Percentiles rank a stretch among this genome's conserved stretches.
These are phyloP conservation scores for Zopfochytrium polystomum DNA, from an alignment of 371 early-diverging fungal genomes.

Conservation along the genomic window DNA sequence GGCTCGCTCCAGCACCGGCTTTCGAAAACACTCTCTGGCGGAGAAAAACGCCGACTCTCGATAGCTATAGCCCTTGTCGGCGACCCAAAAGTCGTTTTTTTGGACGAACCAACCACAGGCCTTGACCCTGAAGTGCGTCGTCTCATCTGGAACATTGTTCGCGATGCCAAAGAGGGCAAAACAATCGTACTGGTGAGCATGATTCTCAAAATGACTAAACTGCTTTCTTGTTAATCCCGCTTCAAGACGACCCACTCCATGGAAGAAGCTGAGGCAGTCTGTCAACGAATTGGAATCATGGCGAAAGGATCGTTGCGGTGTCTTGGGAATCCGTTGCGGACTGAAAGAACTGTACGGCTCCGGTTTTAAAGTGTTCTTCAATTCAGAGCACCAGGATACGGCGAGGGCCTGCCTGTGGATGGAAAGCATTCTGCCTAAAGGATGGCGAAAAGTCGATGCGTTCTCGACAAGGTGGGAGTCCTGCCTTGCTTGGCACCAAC, in stretches of 20 bases:
- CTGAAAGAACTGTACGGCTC: slow-evolving; percentile 69
- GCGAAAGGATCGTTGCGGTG: slow-evolving; percentile 68
- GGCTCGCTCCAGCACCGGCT: slow-evolving; percentile 10
- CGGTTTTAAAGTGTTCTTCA: slow-evolving; percentile 65
- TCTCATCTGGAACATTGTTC: no score
- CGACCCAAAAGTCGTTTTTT: slow-evolving; percentile 54
- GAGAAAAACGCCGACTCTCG: slow-evolving; percentile 62
- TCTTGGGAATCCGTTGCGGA: slow-evolving; percentile 55
- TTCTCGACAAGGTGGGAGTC: slow-evolving; percentile 45
- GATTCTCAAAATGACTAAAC: not conserved
- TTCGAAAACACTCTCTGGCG: slow-evolving; percentile 54
- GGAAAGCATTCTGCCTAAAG: slow-evolving; percentile 48
- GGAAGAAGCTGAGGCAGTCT: no score
- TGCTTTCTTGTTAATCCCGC: not conserved
- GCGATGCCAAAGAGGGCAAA: slow-evolving; percentile 47
- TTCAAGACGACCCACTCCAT: slow-evolving; percentile 19
- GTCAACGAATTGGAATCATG: slow-evolving; percentile 77
- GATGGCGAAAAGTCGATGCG: slow-evolving; percentile 49
- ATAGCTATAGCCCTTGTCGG: slow-evolving; percentile 67
- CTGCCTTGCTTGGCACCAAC: not conserved
- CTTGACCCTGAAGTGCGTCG: no score
- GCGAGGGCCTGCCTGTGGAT: slow-evolving; percentile 26
- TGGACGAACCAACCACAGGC: no score
- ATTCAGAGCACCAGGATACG: slow-evolving; percentile 36
- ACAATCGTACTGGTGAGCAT: slow-evolving; percentile 53